Evolutionary conservation across 2,329 filamentous ascomycete species (phyloP).

Genomic region (Colletotrichum musicola): DNA sequence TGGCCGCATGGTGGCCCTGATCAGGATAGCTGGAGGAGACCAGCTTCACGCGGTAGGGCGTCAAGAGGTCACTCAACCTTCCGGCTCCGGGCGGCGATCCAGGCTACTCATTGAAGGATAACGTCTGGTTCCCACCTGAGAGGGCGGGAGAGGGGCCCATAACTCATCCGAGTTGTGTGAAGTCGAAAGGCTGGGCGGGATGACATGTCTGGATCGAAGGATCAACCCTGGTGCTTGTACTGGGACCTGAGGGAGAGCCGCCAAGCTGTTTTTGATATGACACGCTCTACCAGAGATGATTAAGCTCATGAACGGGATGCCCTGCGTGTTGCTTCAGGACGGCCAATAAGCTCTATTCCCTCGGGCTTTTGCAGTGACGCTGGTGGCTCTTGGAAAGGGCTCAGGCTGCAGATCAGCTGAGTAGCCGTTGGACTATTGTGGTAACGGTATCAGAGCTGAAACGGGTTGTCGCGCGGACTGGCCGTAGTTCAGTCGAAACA

Average conservation of each 20-base stretch:
- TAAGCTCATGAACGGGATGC: constrained; percentile 24
- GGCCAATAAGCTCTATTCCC: constrained; percentile 12
- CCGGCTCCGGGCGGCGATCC: constrained; percentile 17
- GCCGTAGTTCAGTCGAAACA: constrained; percentile 32
- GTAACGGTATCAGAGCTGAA: constrained; percentile 33
- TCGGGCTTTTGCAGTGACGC: not conserved
- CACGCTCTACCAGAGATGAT: not conserved
- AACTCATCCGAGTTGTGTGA: constrained; percentile 13
- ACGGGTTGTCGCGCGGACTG: constrained; percentile 19
- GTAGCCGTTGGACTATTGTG: not conserved
- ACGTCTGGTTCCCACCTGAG: not conserved
- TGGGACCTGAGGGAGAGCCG: not conserved
- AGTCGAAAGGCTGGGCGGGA: constrained; percentile 10
- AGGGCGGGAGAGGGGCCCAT: not conserved
- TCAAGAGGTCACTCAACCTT: not conserved
- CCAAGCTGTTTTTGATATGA: constrained; percentile 1
- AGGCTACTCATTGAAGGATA: no score
- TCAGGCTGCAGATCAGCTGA: not conserved
- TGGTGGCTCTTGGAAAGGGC: not conserved
- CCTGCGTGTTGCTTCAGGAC: not conserved
- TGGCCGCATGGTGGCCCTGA: constrained; percentile 32
- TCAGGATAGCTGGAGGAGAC: constrained; percentile 12
- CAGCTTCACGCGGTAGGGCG: constrained; percentile 7
- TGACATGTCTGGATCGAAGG: constrained; percentile 25
- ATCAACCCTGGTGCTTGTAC: not conserved